Percentiles rank a stretch among this genome's conserved stretches.
Conservation (phyloP, 495 filamentous ascomycete genomes). For the Ascodesmis nigricans region DNA sequence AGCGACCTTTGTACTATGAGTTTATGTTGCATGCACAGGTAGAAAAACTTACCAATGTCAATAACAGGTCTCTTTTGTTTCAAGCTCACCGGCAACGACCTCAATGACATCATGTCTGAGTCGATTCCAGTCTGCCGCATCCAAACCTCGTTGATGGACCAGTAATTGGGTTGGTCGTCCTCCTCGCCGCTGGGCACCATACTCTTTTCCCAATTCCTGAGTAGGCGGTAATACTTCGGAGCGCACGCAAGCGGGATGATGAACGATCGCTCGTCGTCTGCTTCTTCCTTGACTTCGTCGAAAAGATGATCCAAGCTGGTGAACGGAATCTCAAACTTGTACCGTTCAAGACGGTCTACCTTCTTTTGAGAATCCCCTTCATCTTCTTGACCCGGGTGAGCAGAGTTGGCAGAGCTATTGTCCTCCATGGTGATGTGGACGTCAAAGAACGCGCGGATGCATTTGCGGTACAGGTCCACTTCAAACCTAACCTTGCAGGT, state of each 20-base stretch:
- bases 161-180: constrained; percentile 26
- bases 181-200: constrained; percentile 23
- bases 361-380: constrained; percentile 13
- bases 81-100: constrained; percentile 29
- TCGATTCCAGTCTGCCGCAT: constrained; percentile 50
- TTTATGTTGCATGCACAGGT: constrained; percentile 14
- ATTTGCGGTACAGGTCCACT: constrained; percentile 21
- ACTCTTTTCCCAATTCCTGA: constrained; percentile 23
- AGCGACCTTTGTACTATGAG: constrained; percentile 27
- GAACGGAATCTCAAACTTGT: constrained; percentile 15
- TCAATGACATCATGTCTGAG: constrained; percentile 26
- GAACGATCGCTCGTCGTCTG: constrained; percentile 24
- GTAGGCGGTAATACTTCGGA: constrained; percentile 39
- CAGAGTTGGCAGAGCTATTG: not conserved
- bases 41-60: constrained; percentile 41
- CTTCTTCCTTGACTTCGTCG: constrained; percentile 24
- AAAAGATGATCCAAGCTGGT: not conserved
- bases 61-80: constrained; percentile 36
- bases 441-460: constrained; percentile 22
- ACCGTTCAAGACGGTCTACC: constrained; percentile 25
- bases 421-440: constrained; percentile 6
- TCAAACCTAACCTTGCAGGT: constrained; percentile 13
- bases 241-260: constrained; percentile 42
- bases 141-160: constrained; percentile 53
- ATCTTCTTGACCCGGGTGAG: not conserved